Evolutionary conservation across 2,329 filamentous ascomycete genomes (phyloP).

Genomic region (Ophiostoma ips): DNA sequence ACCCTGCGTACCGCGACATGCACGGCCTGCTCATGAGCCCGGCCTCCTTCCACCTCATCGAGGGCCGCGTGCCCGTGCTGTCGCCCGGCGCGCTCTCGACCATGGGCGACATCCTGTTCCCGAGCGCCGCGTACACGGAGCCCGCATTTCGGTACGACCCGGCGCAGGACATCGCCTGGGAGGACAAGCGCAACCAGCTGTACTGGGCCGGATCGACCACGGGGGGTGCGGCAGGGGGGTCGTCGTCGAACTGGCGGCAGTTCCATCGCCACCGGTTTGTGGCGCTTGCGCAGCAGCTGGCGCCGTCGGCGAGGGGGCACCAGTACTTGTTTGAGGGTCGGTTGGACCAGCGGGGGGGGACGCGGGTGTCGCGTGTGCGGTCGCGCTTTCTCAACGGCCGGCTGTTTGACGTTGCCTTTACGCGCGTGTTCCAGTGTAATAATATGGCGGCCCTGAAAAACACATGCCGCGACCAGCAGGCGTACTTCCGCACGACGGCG

Average conservation of each 20-base stretch:
- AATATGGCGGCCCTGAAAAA: too few relatives aligned
- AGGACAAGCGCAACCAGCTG: conserved; percentile 32
- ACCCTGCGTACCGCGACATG: conserved; percentile 27
- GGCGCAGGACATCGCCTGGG: conserved; percentile 30
- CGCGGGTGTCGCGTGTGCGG: conserved; percentile 9
- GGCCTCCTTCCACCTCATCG: conserved; percentile 25
- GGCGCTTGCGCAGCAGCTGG: conserved; percentile 22
- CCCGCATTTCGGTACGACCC: conserved; percentile 28
- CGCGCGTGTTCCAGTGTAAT: conserved; percentile 31
- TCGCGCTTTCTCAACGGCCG: conserved; percentile 24
- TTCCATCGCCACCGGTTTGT: conserved; percentile 37
- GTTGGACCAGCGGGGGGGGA: conserved; percentile 9
- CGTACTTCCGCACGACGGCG: conserved; percentile 2
- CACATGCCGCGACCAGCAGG: conserved; percentile 7
- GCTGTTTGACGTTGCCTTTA: conserved; percentile 15
- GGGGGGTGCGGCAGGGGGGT: conserved; percentile 28
- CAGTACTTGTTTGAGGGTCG: conserved; percentile 19
- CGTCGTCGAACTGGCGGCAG: conserved; percentile 28
- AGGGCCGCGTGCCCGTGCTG: conserved; percentile 31
- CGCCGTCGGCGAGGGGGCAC: conserved; percentile 12
- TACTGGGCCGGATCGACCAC: conserved; percentile 47
- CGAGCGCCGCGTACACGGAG: conserved; percentile 35
- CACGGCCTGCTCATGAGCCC: conserved; percentile 34
- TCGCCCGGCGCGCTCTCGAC: conserved; percentile 30
- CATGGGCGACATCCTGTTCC: conserved; percentile 38